Evolutionary conservation across 495 filamentous ascomycete species (phyloP).

Genomic region (Daldinia concentrica): DNA sequence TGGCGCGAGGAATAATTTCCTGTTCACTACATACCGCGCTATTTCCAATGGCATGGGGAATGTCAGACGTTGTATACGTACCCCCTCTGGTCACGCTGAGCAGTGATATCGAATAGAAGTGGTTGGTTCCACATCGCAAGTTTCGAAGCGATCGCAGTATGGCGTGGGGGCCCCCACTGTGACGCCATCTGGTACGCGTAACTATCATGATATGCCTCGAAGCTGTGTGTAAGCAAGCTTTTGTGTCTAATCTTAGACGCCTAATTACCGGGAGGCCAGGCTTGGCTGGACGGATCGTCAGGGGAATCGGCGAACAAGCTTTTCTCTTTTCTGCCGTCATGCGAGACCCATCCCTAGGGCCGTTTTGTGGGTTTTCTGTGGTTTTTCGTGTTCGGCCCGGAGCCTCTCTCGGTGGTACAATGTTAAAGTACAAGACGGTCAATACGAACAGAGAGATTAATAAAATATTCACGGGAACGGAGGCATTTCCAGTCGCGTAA

Average conservation of each 20-base stretch:
- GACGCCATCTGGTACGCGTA: slow-evolving; percentile 28
- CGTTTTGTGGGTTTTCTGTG: slow-evolving; percentile 25
- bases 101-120: slow-evolving; percentile 16
- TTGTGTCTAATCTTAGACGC: not conserved
- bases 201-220: not conserved
- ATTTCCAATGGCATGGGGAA: not conserved
- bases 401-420: not conserved
- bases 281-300: slow-evolving; percentile 32
- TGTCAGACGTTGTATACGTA: slow-evolving; percentile 18
- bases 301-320: slow-evolving; percentile 31
- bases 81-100: slow-evolving; percentile 6
- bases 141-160: not conserved
- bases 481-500: slow-evolving; percentile 2
- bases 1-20: not conserved
- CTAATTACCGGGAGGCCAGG: slow-evolving; percentile 8
- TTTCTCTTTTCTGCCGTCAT: slow-evolving; percentile 18
- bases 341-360: slow-evolving; percentile 15
- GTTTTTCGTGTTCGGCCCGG: slow-evolving; percentile 16
- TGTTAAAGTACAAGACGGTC: not conserved
- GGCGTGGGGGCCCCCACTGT: slow-evolving; percentile 19
- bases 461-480: slow-evolving; percentile 1
- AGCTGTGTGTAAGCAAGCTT: slow-evolving; percentile 38
- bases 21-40: not conserved
- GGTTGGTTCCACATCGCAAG: not conserved
- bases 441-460: slow-evolving; percentile 35